A percentile compares a stretch with the other conserved stretches of the same genome.
Evolutionary conservation across 2,329 filamentous ascomycete species (phyloP).

Genomic region (Biscogniauxia mediterranea): DNA sequence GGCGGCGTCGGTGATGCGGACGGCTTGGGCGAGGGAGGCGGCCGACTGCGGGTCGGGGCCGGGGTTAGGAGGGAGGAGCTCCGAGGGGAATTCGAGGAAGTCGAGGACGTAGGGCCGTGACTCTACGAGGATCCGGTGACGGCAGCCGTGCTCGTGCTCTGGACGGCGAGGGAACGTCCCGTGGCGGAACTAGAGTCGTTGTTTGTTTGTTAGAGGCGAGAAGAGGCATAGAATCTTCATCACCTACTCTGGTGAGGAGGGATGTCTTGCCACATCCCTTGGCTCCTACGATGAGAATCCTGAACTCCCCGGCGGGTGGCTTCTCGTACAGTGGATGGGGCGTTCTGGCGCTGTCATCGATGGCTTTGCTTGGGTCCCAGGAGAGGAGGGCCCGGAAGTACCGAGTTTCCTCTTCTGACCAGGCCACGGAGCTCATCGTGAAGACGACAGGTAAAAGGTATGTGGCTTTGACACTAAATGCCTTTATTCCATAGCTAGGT

Average conservation of each 20-base stretch:
- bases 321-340: conserved; percentile 12
- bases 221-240: neutral
- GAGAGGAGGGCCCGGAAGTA: conserved; percentile 40
- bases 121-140: conserved; percentile 34
- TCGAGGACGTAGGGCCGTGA: conserved; percentile 34
- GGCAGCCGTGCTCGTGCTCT: conserved; percentile 33
- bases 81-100: conserved; percentile 37
- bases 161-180: conserved; percentile 28
- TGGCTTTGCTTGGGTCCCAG: conserved; percentile 36
- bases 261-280: conserved; percentile 42
- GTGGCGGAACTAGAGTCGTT: conserved; percentile 32
- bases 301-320: conserved; percentile 35
- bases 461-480: neutral
- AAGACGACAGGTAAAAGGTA: neutral
- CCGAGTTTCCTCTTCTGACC: conserved; percentile 40
- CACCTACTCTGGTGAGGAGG: conserved; percentile 36
- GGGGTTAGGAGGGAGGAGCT: conserved; percentile 29
- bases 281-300: conserved; percentile 39
- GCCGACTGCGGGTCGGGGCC: conserved; percentile 14
- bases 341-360: conserved; percentile 20
- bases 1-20: conserved; percentile 41
- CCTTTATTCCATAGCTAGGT: neutral
- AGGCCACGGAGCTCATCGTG: conserved; percentile 29
- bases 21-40: conserved; percentile 35
- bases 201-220: conserved; percentile 5